Base-by-base conservation (phyloP, 225 moss, liverwort and hornwort genomes). In the Bryum argenteum region DNA sequence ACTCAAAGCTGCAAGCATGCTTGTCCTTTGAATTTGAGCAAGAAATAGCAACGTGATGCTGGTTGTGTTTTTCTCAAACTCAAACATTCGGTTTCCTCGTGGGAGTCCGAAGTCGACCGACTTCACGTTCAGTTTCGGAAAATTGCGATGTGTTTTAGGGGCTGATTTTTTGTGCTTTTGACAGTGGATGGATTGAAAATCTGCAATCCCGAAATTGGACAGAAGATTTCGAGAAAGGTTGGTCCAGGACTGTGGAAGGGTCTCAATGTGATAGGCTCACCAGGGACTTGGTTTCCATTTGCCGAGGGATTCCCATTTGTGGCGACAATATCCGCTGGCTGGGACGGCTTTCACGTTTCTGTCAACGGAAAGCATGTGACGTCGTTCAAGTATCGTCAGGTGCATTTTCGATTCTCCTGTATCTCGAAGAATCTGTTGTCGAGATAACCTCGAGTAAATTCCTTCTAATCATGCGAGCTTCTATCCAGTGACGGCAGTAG, bases 291-390 rank as follows among this genome's bases (percentile, higher is more conserved):
- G 94, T 98, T 94, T 77, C 98, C 98, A 22, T 94, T 89, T 77
- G 82, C 84, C 2, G 92, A 94, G 69, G 98, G 92, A 10, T 84
- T 88, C 84, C 94, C 94, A 18, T 98, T 98, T 79, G 91, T 88
- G 76, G 89, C 89, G 24, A 94, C 94, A 48, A 74, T 98, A 62
- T 86, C 86, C 39, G 84, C 87, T 77, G 98, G 98, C 45, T 91
- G 92, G 92, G 91, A 94, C 61, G 98, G 98, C 38, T 98, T 94
- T 73, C 98, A 94, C 71, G 88, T 94, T 68, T 85, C 98, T 13
- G 77, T 94, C 43, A 98, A 98, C 69, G 94, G 98, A 66, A 98
- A 89, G 56, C 98, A 92, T 75, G 79, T 87, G 19, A 71, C 98
- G 5, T 88, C 98, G 54, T 91, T 94, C 73, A 82, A 88, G 73